Evolutionary conservation across 2,329 filamentous ascomycete species (phyloP), one percentile per base, ranked within the genome.

Genomic region (Diaporthe ampelina): DNA sequence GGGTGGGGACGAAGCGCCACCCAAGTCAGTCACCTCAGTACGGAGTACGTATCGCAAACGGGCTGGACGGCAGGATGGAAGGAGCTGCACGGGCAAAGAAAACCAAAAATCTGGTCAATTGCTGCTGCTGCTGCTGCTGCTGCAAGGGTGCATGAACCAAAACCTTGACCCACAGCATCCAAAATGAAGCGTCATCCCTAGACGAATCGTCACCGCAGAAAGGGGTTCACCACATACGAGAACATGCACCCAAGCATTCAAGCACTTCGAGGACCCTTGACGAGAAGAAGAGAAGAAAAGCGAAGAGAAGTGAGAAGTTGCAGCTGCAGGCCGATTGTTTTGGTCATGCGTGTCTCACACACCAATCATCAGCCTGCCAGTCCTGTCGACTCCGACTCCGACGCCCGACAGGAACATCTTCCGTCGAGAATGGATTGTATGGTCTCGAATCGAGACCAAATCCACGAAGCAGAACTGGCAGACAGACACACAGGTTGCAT

Each of bases 201-300:
- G 63, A 15, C 63, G 63, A 67, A 67, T 52, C 63, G 45, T 52
- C 45, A 52, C 29, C 21, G 32, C 45, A 40, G 63, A 67, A 52
- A 67, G 63, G 63, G 63, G 63, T 11, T 67, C 63, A 67, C 26
- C 45, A 67, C 45, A 52, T 32, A 67, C 63, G 37, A 32, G 29
- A 32, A 7, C 6, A 32, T 32, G 29, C 29, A 32, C 29, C 29
- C 29, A 32, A 32, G 29, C 29, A 32, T 7, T 7, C 29, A 32
- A 32, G 29, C 29, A 32, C 5, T 5, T 5, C n/a, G 32, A 43
- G 9, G 56, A 26, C 24, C 58, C n/a, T 40, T 40, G 35, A 35
- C 54, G 29, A 45, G 1, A 19, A n/a, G n/a, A 43, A 15, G 17
- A 7, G 7, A 45, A 17, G 43, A 45, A 11, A 40, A 40, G 37